Conservation (phyloP, 139 green algal species). For the Yamagishiella unicocca region DNA sequence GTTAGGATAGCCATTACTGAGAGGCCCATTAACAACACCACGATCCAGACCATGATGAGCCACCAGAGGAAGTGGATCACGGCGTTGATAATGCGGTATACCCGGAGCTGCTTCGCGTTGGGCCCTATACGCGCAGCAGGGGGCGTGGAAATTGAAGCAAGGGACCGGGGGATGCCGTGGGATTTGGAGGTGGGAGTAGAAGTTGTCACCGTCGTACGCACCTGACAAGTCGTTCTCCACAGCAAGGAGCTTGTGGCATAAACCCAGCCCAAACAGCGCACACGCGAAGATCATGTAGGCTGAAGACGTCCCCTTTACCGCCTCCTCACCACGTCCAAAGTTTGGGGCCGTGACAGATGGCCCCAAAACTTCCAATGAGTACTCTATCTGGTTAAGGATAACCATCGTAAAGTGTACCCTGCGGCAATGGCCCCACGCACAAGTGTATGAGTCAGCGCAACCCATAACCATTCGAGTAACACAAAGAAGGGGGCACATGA, state of each 20-base stretch:
- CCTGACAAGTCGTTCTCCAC: slow-evolving; percentile 7
- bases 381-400: slow-evolving; percentile 3
- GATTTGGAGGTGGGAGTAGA: background rate
- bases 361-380: background rate
- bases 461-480: background rate
- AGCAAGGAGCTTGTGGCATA: slow-evolving; percentile 10
- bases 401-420: slow-evolving; percentile 25
- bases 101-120: background rate
- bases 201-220: background rate
- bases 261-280: background rate
- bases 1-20: background rate
- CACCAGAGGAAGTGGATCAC: slow-evolving; percentile 17
- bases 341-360: slow-evolving; percentile 2
- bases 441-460: background rate
- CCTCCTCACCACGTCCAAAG: background rate
- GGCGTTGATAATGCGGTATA: slow-evolving; percentile 3
- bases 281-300: slow-evolving; percentile 33
- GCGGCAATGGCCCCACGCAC: no score
- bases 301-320: slow-evolving; percentile 10
- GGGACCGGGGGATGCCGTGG: background rate
- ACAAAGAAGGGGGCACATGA: background rate
- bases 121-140: background rate
- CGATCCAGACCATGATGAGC: slow-evolving; percentile 36
- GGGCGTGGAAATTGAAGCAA: background rate
- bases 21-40: slow-evolving; percentile 10